A percentile compares a stretch with the other conserved stretches of the same genome.
phyloP scores from a whole-genome alignment of 257 asterid species.

The Gynochthodes officinalis region DNA sequence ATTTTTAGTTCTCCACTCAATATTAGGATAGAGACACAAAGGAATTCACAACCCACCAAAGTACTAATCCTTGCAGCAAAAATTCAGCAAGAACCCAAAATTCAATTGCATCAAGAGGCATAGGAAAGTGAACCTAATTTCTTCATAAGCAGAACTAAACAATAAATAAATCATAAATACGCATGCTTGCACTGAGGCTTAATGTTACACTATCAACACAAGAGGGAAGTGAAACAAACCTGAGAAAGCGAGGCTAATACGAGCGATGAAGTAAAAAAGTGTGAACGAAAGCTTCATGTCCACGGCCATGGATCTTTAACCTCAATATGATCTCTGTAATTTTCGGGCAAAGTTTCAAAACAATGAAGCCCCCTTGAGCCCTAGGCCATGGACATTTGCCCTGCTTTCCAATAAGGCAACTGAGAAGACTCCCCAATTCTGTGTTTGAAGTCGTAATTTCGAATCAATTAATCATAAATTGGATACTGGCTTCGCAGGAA shows the following conservation, averaged over 20 bases:
- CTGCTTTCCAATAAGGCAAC: neutral
- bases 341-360: neutral
- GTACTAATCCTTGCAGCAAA: neutral
- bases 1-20: neutral
- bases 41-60: neutral
- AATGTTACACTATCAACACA: neutral
- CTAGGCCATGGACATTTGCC: conserved; percentile 45
- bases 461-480: too few species aligned
- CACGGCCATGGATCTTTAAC: conserved; percentile 36
- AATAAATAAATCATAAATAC: neutral
- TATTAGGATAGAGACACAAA: neutral
- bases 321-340: neutral
- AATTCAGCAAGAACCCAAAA: neutral
- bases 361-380: conserved; percentile 29
- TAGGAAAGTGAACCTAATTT: neutral
- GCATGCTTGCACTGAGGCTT: neutral
- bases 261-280: conserved; percentile 40
- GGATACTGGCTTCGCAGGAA: too few species aligned
- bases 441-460: too few species aligned
- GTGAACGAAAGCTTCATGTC: conserved; percentile 39
- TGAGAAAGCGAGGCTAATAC: conserved; percentile 41
- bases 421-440: neutral
- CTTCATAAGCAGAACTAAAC: neutral
- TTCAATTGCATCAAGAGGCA: neutral
- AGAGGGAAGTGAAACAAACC: conserved; percentile 33